A percentile compares a stretch with the other conserved stretches of the same genome.
Evolutionary conservation across 768 basidiomycete species (phyloP).

Genomic region (Agaricus subrufescens): DNA sequence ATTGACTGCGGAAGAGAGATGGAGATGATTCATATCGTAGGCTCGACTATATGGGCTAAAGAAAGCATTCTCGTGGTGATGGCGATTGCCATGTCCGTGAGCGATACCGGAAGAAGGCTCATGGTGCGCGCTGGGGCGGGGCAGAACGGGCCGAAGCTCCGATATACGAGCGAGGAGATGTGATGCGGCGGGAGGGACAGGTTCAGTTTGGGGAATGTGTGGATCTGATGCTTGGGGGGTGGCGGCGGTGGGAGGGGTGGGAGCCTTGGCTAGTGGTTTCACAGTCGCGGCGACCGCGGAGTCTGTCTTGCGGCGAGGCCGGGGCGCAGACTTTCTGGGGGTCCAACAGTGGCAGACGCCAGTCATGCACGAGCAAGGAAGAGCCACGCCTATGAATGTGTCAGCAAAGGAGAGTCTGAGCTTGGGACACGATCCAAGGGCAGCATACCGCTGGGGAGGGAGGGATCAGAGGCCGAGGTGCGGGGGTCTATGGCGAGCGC

Average conservation of each 20-base stretch:
- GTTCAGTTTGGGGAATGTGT: not conserved
- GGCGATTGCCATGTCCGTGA: conserved; percentile 36
- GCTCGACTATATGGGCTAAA: conserved; percentile 70
- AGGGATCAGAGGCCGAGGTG: conserved; percentile 44
- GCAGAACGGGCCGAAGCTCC: conserved; percentile 66
- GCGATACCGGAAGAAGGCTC: conserved; percentile 41
- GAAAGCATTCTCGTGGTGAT: conserved; percentile 44
- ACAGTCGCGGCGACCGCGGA: conserved; percentile 2
- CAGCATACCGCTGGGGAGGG: conserved; percentile 58
- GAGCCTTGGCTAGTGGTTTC: not conserved
- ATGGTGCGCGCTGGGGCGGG: conserved; percentile 46
- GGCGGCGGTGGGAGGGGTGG: conserved; percentile 10
- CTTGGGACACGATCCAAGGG: not conserved
- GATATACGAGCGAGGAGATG: conserved; percentile 58
- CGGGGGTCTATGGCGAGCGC: conserved; percentile 43
- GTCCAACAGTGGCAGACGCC: conserved; percentile 56
- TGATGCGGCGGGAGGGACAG: conserved; percentile 26
- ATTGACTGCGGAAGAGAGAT: conserved; percentile 20
- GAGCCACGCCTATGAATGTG: conserved; percentile 33
- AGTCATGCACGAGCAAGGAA: conserved; percentile 43
- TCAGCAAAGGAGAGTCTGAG: not conserved
- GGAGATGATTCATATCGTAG: conserved; percentile 41
- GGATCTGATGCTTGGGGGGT: not conserved
- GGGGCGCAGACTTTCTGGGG: conserved; percentile 39
- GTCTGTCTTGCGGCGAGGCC: conserved; percentile 21